Evolutionary conservation across 2,329 filamentous ascomycete genomes (phyloP), one percentile per base, ranked within the genome.

Genomic region (Aspergillus awamori): DNA sequence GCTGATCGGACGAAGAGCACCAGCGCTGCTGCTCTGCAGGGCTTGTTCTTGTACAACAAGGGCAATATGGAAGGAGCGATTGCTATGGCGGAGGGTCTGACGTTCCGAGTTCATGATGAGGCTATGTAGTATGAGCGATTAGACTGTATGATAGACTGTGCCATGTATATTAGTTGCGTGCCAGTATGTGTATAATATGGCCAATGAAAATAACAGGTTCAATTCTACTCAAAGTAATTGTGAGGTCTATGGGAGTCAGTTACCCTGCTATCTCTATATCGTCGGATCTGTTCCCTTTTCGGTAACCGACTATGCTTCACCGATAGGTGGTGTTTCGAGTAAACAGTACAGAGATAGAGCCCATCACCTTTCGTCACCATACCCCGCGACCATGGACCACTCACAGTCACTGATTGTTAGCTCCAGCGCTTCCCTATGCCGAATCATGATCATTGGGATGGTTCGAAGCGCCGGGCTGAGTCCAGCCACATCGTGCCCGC

Each of bases 11-110:
- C 79, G 43, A 81, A 81, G 51, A 80, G 80, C 60, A 91, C 92
- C 15, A 98, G 93, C 74, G 93, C 94, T 4, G 95, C 95, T 28
- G 92, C 93, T 22, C 87, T 99, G 30, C 95, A 99, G 77, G 95
- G 95, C 0, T 78, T 99, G 48, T 99, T 99, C 76, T 77, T 98
- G 75, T 96, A 96, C 76, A 96, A 98, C 79, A 99, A 99, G 80
- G 90, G 89, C 65, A 86, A 96, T 69, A 90, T 93, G 82, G 84
- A 93, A 67, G 93, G 94, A 2, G 94, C 94, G 13, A 93, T 98
- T 66, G 80, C 81, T 15, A 93, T 91, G 89, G 89, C 89, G 1
- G 88, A 91, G 52, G 75, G 65, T 15, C 67, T 79, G 11, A 73
- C 68, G 26, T 67, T 72, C 52, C 69, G 68, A 20, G 67, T 76